Percentiles rank a stretch among this genome's conserved stretches.
These are phyloP conservation scores for Sorghum bicolor DNA, from an alignment of 176 grass and related monocot species.

Conservation along the genomic window Sorghum_bicolor_NCBIv3 NC_012874.2:1682501-1683000, in stretches of 20 bases:
- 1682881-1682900: conserved; percentile 19
- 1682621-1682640: not conserved
- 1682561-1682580: conserved; percentile 92
- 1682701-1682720: not conserved
- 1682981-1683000: conserved; percentile 39
- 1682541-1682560: conserved; percentile 83
- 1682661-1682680: not conserved
- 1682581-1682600: not conserved
- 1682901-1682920: conserved; percentile 89
- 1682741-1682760: conserved; percentile 74
- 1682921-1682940: conserved; percentile 82
- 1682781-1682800: conserved; percentile 67
- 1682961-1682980: conserved; percentile 88
- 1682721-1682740: not conserved
- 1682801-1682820: conserved; percentile 62
- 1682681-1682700: not conserved
- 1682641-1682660: not conserved
- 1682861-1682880: conserved; percentile 66
- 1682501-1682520: conserved; percentile 45
- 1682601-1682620: not conserved
- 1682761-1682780: conserved; percentile 76
- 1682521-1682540: conserved; percentile 39
- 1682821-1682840: conserved; percentile 68
- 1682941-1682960: conserved; percentile 63
- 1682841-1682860: conserved; percentile 87